These are phyloP conservation scores for Salmacisia buchloeana DNA, from an alignment of 1,284 basidiomycete genomes.

Conservation along the genomic window DNA sequence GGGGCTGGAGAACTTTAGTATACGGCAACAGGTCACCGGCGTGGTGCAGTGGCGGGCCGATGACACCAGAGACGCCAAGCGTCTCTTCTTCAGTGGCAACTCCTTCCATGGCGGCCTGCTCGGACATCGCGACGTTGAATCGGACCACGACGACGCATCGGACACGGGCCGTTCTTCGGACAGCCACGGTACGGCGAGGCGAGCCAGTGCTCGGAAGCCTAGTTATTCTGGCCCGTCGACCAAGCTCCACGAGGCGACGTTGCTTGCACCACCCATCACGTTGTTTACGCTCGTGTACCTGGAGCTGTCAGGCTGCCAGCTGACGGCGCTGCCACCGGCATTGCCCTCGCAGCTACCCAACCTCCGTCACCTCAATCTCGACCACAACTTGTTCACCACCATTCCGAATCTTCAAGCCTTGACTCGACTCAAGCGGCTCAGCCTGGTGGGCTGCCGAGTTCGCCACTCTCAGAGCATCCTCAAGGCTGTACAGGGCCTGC, in stretches of 20 bases:
- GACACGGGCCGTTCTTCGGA: background rate
- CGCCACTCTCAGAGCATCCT: slow-evolving; percentile 31
- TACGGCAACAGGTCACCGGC: slow-evolving; percentile 71
- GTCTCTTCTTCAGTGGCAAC: slow-evolving; percentile 86
- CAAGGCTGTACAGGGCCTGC: slow-evolving; percentile 26
- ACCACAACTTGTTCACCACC: slow-evolving; percentile 41
- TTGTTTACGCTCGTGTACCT: slow-evolving; percentile 84
- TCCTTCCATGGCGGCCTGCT: slow-evolving; percentile 36
- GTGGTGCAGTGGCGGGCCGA: slow-evolving; percentile 63
- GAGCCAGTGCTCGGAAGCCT: background rate
- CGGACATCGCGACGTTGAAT: background rate
- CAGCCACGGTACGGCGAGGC: background rate
- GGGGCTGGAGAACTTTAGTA: slow-evolving; percentile 79
- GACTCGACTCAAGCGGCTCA: slow-evolving; percentile 41
- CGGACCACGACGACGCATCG: background rate
- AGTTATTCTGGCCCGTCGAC: background rate
- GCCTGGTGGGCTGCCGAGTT: slow-evolving; percentile 41
- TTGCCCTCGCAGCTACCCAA: slow-evolving; percentile 71
- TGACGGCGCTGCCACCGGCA: slow-evolving; percentile 63
- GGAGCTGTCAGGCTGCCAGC: slow-evolving; percentile 82
- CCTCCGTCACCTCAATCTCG: slow-evolving; percentile 73
- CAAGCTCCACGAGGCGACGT: background rate
- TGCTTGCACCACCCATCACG: background rate
- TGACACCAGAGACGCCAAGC: slow-evolving; percentile 80
- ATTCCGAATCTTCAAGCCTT: slow-evolving; percentile 29